Base-by-base conservation (phyloP, 352 stramenopile species). In the Halophytophthora batemanensis region DNA sequence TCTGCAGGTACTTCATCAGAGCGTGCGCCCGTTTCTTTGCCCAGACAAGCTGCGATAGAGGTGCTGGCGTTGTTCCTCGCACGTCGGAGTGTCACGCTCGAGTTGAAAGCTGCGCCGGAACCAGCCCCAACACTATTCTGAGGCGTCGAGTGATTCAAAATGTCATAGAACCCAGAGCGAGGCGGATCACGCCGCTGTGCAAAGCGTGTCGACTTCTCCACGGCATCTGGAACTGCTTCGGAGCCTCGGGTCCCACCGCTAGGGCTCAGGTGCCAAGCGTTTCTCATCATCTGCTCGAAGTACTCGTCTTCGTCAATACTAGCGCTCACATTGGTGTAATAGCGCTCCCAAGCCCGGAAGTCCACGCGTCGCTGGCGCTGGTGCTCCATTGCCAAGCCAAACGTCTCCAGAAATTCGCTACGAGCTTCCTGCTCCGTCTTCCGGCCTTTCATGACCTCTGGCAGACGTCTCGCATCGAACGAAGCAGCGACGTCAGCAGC, bases 251-350 rank as follows among this genome's bases (percentile, higher is more conserved):
- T 44, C 15, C 76, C 74, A 11, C 65, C 18, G 14, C 77, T 85
- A 19, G 76, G 68, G 2, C 63, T 74, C 29, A 93, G 67, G 45
- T 87, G 74, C 77, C 77, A 87, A 3, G 77, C 77, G 51, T 96
- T 96, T 50, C 85, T 82, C 61, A 97, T 88, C 82, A 97, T 94
- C 39, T 93, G 64, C 67, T 96, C 87, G 53, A 97, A 97, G 53
- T 97, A 96, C 33, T 97, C 86, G 57, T 97, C 90, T 64, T 94
- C 78, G 43, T 97, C 86, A 50, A 97, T 92, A 31, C 62, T 74
- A 17, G 82, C 82, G 25, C 80, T 93, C 22, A 97, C 69, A 56
- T 96, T 96, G 3, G 71, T 62, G 66, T 98, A 98, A 67, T 97
- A 98, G 19, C 83, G 70, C 33, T 76, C 73, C 78, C 78, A 92